Conservation (phyloP, 2,329 filamentous ascomycete species). For the Talaromyces atroroseus region DNA sequence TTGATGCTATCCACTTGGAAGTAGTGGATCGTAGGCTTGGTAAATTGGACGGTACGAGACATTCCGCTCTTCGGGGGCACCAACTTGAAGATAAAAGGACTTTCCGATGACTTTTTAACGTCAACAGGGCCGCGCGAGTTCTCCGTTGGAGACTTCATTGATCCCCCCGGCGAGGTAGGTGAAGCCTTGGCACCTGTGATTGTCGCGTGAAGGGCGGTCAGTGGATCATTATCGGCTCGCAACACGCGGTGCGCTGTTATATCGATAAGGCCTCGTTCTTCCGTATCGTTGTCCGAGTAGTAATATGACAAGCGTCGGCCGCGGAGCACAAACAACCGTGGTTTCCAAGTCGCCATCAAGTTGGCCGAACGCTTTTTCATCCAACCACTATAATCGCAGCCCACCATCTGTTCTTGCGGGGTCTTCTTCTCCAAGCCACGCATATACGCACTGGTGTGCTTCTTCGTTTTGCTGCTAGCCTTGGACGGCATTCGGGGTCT, state of each 20-base stretch:
- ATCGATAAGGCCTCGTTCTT: slow-evolving; percentile 94
- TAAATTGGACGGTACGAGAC: slow-evolving; percentile 90
- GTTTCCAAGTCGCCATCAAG: slow-evolving; percentile 96
- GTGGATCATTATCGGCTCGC: slow-evolving; percentile 81
- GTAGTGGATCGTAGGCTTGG: slow-evolving; percentile 94
- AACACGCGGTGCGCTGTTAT: slow-evolving; percentile 97
- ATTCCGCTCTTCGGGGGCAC: slow-evolving; percentile 83
- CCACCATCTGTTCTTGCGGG: slow-evolving; percentile 75
- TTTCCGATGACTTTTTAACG: slow-evolving; percentile 25
- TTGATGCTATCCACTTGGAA: slow-evolving; percentile 90
- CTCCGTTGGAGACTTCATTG: slow-evolving; percentile 32
- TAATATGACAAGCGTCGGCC: slow-evolving; percentile 91
- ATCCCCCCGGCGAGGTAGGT: slow-evolving; percentile 47
- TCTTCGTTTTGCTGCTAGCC: slow-evolving; percentile 66
- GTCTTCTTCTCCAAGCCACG: slow-evolving; percentile 75
- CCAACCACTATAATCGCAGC: slow-evolving; percentile 93
- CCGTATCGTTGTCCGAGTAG: slow-evolving; percentile 84
- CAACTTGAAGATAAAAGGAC: slow-evolving; percentile 95
- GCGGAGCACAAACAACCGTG: slow-evolving; percentile 88
- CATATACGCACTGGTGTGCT: slow-evolving; percentile 90
- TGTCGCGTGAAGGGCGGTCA: slow-evolving; percentile 86
- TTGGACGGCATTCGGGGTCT: slow-evolving; percentile 48
- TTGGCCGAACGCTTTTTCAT: slow-evolving; percentile 99
- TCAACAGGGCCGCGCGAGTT: slow-evolving; percentile 27
- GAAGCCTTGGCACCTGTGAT: slow-evolving; percentile 77